Evolutionary conservation across 1,139 yeast species (phyloP), one percentile per base, ranked within the genome.

Genomic region (Zygosaccharomyces pseudobailii): DNA sequence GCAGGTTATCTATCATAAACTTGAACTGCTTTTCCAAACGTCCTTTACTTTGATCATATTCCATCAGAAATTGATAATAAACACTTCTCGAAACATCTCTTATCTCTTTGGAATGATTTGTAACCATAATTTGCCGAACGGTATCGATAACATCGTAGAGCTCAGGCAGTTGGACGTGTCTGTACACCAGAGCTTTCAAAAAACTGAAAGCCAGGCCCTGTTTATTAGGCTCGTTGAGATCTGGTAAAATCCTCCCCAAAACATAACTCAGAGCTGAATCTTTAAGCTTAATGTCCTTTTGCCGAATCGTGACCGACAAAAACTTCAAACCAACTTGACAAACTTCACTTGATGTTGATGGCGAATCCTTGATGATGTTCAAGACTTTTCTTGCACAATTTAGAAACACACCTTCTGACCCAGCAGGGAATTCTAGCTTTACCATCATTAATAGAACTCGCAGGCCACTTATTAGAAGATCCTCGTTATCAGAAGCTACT

Each of bases 21-120:
- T 84, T 82, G 67, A 90, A 82, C 58, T 87, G 95, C 58, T 84
- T 87, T 55, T 87, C 94, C 45, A 92, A 68, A 55, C 89, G 79
- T 5, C 94, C 90, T 60, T 83, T 78, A 28, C 97, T 90, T 69
- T 92, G 97, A 58, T 95, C 97, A 61, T 87, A 92, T 59, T 89
- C 96, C 84, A 90, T 86, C 59, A 92, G 70, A 59, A 92, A 94
- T 61, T 84, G 92, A 66, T 82, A 86, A 64, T 82, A 94, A 1
- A 87, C 82, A 54, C 87, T 78, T 66, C 97, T 78, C 7, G 97
- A 82, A 68, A 87, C 82, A 59, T 87, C 94, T 52, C 98, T 76
- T 45, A 90, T 86, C 59, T 84, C 89, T 47, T 79, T 79, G 8
- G 92, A 76, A 53, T 89, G 96, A 64, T 87, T 88, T 1, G 96